A percentile compares a stretch with the other conserved stretches of the same genome.
phyloP scores from a whole-genome alignment of 495 filamentous ascomycete genomes.

The Xylaria cubensis region DNA sequence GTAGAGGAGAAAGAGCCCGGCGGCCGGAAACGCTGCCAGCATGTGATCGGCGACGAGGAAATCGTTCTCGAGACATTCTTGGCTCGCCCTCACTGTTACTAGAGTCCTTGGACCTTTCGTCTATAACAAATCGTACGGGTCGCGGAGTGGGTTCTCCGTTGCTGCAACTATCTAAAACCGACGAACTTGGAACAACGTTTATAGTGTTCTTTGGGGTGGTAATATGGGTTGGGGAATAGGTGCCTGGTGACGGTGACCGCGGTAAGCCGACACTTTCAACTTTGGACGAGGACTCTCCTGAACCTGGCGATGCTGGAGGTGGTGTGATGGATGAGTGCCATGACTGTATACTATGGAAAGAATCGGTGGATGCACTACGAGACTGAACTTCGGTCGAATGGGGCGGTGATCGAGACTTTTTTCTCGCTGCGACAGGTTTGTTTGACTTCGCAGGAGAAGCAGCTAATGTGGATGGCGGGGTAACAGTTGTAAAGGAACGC shows the following conservation, averaged over 20 bases:
- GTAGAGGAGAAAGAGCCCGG: constrained; percentile 73
- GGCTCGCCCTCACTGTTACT: constrained; percentile 4
- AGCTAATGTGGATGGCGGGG: constrained; percentile 43
- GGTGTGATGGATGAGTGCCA: constrained; percentile 58
- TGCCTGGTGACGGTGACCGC: constrained; percentile 33
- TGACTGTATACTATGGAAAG: constrained; percentile 65
- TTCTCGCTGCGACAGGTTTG: constrained; percentile 12
- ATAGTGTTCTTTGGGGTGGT: constrained; percentile 44
- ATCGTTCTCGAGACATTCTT: constrained; percentile 21
- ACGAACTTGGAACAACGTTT: constrained; percentile 27
- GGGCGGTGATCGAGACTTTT: neutral
- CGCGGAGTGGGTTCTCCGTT: constrained; percentile 8
- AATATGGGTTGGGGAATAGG: constrained; percentile 53
- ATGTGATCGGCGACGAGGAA: constrained; percentile 30
- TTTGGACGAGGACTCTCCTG: constrained; percentile 42
- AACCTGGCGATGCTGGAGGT: constrained; percentile 51
- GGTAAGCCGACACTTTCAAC: constrained; percentile 41
- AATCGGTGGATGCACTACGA: constrained; percentile 44
- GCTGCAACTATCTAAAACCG: constrained; percentile 7
- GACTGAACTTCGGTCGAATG: constrained; percentile 26
- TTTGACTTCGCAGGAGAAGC: constrained; percentile 41
- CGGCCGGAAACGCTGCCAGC: constrained; percentile 52
- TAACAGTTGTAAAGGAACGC: constrained; percentile 43
- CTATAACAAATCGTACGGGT: neutral
- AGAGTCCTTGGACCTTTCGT: neutral